phyloP scores from a whole-genome alignment of 2,329 filamentous ascomycete genomes.

The Sporothrix variecibatus region DNA sequence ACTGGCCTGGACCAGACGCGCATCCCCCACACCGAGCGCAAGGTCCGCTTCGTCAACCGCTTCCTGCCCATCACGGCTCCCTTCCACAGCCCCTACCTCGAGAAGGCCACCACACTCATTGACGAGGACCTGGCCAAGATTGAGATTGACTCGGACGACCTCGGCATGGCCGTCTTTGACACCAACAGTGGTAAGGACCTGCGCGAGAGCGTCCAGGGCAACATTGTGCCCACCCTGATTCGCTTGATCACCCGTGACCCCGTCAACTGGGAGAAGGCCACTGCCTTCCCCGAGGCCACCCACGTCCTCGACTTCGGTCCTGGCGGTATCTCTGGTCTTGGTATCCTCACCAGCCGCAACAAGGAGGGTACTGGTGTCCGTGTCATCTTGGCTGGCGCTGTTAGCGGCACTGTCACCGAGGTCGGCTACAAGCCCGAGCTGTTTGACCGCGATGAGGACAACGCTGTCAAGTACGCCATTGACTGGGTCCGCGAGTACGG shows the following conservation, averaged over 20 bases:
- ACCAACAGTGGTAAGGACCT: conserved; percentile 88
- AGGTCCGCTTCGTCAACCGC: conserved; percentile 93
- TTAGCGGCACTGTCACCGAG: conserved; percentile 85
- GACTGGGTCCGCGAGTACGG: conserved; percentile 99
- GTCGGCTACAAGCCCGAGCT: conserved; percentile 98
- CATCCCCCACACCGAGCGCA: conserved; percentile 91
- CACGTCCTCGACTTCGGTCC: conserved; percentile 97
- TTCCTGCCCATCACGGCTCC: conserved; percentile 97
- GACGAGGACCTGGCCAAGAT: conserved; percentile 85
- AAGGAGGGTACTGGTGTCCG: conserved; percentile 98
- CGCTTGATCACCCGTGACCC: conserved; percentile 93
- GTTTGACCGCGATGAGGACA: conserved; percentile 92
- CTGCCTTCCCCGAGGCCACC: conserved; percentile 84
- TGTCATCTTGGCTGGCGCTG: conserved; percentile 90
- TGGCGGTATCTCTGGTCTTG: conserved; percentile 93
- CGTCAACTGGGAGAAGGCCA: conserved; percentile 96
- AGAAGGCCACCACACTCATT: conserved; percentile 78
- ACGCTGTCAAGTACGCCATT: conserved; percentile 90
- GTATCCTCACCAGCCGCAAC: conserved; percentile 95
- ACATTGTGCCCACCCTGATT: conserved; percentile 82
- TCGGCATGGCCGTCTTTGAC: conserved; percentile 86
- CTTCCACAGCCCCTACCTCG: conserved; percentile 95
- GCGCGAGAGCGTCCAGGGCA: conserved; percentile 66
- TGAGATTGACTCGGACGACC: conserved; percentile 68
- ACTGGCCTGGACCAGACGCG: conserved; percentile 96